phyloP scores from a whole-genome alignment of 2,329 filamentous ascomycete species.

The Aspergillus sp. region DNA sequence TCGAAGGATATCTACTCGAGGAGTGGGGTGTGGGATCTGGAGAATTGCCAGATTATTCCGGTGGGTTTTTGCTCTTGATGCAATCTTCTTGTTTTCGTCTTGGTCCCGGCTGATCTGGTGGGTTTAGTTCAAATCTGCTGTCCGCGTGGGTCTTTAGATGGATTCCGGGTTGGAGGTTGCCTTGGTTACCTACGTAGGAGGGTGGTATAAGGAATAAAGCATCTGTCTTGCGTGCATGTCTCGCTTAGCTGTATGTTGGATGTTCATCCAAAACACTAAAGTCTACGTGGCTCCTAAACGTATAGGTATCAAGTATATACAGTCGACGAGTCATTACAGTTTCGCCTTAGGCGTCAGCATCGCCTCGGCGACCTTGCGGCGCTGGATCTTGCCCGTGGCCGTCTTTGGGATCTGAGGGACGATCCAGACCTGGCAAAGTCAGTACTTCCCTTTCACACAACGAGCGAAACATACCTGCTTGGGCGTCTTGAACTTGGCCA shows the following conservation, averaged over 20 bases:
- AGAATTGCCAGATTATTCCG: slow-evolving; percentile 53
- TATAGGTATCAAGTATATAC: not conserved
- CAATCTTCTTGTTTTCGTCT: not conserved
- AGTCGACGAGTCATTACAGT: slow-evolving; percentile 39
- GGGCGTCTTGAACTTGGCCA: slow-evolving; percentile 82
- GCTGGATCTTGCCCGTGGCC: slow-evolving; percentile 85
- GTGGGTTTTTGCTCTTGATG: slow-evolving; percentile 22
- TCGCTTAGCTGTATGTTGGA: too few species aligned
- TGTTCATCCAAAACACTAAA: too few species aligned
- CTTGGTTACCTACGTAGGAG: not conserved
- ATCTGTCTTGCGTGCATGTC: too few species aligned
- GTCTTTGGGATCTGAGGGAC: slow-evolving; percentile 85
- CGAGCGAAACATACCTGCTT: slow-evolving; percentile 59
- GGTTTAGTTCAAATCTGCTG: slow-evolving; percentile 24
- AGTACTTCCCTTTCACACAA: not conserved
- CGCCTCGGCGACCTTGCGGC: slow-evolving; percentile 78
- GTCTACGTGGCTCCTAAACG: too few species aligned
- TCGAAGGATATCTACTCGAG: slow-evolving; percentile 70
- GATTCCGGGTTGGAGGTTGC: too few species aligned
- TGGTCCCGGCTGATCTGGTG: not conserved
- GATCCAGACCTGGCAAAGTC: slow-evolving; percentile 64
- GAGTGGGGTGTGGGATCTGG: slow-evolving; percentile 76
- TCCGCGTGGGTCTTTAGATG: slow-evolving; percentile 14
- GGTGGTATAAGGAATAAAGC: too few species aligned
- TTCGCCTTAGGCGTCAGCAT: slow-evolving; percentile 62